phyloP scores from a whole-genome alignment of 805 yeast species.

The Saccharomyces jurei region DNA sequence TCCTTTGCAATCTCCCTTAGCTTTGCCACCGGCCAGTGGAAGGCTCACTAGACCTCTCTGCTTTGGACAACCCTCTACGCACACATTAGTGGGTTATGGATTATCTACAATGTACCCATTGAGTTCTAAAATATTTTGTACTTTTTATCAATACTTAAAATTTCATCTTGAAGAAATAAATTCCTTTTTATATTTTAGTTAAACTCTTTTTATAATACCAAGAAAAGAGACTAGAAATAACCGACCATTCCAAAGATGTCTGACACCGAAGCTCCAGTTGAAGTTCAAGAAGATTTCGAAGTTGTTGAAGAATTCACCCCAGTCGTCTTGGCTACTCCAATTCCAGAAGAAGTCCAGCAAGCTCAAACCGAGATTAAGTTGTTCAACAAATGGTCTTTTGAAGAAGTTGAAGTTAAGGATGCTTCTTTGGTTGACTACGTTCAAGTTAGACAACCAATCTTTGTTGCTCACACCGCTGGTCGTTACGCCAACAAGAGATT shows the following conservation, averaged over 20 bases:
- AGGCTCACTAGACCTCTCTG: neutral
- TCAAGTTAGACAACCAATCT: constrained; percentile 95
- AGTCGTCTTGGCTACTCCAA: constrained; percentile 84
- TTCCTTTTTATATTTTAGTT: neutral
- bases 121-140: neutral
- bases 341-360: constrained; percentile 93
- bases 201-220: neutral
- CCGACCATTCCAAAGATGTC: constrained; percentile 47
- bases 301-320: constrained; percentile 70
- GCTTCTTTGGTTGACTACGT: constrained; percentile 97
- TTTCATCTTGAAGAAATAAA: neutral
- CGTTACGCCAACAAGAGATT: constrained; percentile 99
- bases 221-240: neutral
- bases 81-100: neutral
- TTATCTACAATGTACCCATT: neutral
- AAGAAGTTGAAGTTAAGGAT: constrained; percentile 95
- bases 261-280: constrained; percentile 68
- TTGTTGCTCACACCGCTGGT: constrained; percentile 98
- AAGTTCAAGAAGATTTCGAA: constrained; percentile 50
- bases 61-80: neutral
- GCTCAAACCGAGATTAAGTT: constrained; percentile 95
- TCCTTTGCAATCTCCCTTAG: neutral
- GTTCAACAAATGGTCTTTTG: constrained; percentile 99
- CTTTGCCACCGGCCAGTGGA: neutral
- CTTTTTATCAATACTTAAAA: neutral